Evolutionary conservation across 805 yeast species (phyloP).

Genomic region (Wickerhamiella spandovensis): DNA sequence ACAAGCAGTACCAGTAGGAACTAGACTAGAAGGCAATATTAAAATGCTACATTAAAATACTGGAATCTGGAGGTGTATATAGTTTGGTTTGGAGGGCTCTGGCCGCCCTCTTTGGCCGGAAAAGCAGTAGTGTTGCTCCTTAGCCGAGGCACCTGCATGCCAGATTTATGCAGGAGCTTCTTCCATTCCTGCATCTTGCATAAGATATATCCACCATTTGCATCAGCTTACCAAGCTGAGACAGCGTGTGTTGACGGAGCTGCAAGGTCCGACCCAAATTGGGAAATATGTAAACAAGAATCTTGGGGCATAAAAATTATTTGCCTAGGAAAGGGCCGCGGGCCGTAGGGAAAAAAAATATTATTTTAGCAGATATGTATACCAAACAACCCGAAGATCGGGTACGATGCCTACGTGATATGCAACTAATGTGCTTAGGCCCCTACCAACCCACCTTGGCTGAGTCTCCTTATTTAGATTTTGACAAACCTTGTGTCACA

Average conservation of each 20-base stretch:
- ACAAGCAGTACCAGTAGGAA: constrained; percentile 42
- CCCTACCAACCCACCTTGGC: not conserved
- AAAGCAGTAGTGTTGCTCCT: too few relatives aligned
- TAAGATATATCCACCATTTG: not conserved
- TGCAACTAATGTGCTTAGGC: not conserved
- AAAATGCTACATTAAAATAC: too few relatives aligned
- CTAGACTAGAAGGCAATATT: too few relatives aligned
- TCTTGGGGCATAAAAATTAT: not conserved
- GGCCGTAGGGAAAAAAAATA: not conserved
- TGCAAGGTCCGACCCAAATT: not conserved
- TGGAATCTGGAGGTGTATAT: too few relatives aligned
- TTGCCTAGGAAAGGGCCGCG: not conserved
- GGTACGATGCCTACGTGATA: not conserved
- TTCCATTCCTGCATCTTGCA: not conserved
- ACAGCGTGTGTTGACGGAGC: not conserved
- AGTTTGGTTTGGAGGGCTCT: too few relatives aligned
- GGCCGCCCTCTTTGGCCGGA: too few relatives aligned
- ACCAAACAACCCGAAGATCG: not conserved
- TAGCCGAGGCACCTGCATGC: not conserved
- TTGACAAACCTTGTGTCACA: not conserved
- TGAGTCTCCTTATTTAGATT: not conserved
- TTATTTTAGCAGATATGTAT: not conserved
- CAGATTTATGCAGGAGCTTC: not conserved
- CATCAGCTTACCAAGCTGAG: not conserved
- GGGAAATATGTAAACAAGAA: not conserved